phyloP scores from a whole-genome alignment of 208 protist genomes.

The Wallacemonas sp. region DNA sequence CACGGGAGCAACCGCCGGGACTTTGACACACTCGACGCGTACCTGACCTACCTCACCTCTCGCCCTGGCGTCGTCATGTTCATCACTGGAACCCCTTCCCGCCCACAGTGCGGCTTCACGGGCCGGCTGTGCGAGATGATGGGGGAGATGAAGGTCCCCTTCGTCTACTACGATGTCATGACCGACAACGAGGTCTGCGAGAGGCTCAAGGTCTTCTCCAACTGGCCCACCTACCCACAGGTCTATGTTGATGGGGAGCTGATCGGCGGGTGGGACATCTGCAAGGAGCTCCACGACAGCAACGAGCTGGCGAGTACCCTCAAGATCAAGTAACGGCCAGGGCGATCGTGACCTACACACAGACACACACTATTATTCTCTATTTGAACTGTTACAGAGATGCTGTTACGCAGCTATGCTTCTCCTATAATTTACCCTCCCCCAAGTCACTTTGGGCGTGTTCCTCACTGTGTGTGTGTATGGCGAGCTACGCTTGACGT shows the following conservation, averaged over 20 bases:
- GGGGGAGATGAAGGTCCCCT: constrained; percentile 55
- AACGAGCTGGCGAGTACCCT: constrained; percentile 78
- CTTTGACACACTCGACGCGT: constrained; percentile 74
- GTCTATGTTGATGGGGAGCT: constrained; percentile 94
- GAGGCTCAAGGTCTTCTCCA: constrained; percentile 85
- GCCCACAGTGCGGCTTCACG: constrained; percentile 92
- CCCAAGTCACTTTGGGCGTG: too few relatives aligned
- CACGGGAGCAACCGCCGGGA: constrained; percentile 40
- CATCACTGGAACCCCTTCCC: constrained; percentile 91
- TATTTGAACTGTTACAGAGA: too few relatives aligned
- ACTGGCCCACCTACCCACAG: constrained; percentile 95
- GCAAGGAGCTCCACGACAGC: constrained; percentile 76
- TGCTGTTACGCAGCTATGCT: too few relatives aligned
- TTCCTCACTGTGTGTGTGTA: too few relatives aligned
- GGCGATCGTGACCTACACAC: neutral
- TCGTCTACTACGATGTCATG: constrained; percentile 92
- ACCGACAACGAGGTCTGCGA: constrained; percentile 87
- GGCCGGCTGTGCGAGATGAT: constrained; percentile 80
- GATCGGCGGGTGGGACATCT: constrained; percentile 93
- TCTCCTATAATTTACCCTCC: too few relatives aligned
- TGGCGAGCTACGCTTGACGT: too few relatives aligned
- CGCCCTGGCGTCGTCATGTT: constrained; percentile 84
- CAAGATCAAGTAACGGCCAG: constrained; percentile 25
- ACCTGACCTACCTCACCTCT: constrained; percentile 83
- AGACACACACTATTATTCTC: neutral